Percentiles rank a stretch among this genome's conserved stretches.
phyloP scores from a whole-genome alignment of 306 rosid species.

The Cucumis cinereus region DNA sequence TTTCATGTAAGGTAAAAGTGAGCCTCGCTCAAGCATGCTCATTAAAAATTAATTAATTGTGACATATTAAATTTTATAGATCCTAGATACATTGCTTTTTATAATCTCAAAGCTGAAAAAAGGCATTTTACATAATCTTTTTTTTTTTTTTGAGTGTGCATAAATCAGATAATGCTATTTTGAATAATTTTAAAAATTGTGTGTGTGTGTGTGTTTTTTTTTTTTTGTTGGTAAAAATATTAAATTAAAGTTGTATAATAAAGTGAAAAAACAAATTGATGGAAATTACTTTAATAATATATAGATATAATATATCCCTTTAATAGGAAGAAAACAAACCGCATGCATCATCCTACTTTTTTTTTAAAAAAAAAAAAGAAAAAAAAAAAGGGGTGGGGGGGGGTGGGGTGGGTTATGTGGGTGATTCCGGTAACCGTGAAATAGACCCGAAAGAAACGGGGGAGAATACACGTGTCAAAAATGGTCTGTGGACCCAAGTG shows the following conservation, averaged over 20 bases:
- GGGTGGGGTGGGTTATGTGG: background rate
- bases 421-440: constrained; percentile 1
- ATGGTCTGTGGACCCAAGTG: background rate
- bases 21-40: background rate
- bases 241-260: background rate
- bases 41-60: background rate
- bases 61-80: background rate
- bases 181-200: background rate
- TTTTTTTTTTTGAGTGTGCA: background rate
- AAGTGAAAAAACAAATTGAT: background rate
- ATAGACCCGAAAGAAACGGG: constrained; percentile 7
- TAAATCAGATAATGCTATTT: background rate
- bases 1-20: background rate
- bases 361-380: background rate
- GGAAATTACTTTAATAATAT: background rate
- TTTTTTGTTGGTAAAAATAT: background rate
- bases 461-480: background rate
- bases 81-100: background rate
- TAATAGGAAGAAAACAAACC: background rate
- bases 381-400: too few relatives aligned
- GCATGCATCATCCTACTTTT: background rate
- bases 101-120: background rate
- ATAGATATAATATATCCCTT: background rate
- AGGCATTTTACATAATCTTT: background rate
- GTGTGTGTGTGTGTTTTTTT: background rate